A percentile compares a stretch with the other conserved stretches of the same genome.
phyloP scores from a whole-genome alignment of 495 filamentous ascomycete species.

The Talaromyces trachyspermus region DNA sequence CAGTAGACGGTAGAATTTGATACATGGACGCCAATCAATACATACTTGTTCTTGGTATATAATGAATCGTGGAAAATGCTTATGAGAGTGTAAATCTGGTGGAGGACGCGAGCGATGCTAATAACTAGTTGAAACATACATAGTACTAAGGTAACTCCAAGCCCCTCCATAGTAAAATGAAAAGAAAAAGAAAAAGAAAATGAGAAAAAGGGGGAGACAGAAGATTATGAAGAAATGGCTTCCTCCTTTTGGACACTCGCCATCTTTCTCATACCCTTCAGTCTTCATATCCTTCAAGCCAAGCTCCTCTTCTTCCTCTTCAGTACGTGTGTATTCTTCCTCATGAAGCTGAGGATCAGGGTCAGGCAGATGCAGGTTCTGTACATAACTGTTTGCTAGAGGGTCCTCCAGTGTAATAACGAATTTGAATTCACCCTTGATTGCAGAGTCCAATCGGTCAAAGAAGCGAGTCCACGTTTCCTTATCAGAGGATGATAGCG shows the following conservation, averaged over 20 bases:
- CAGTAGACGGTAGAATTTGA: too few relatives aligned
- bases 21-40: too few relatives aligned
- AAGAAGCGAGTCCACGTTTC: slow-evolving; percentile 79
- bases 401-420: slow-evolving; percentile 84
- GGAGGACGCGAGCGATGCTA: too few relatives aligned
- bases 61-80: too few relatives aligned
- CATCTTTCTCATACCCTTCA: slow-evolving; percentile 69
- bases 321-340: slow-evolving; percentile 81
- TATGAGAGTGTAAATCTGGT: too few relatives aligned
- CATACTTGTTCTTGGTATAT: too few relatives aligned
- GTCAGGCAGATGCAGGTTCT: slow-evolving; percentile 67
- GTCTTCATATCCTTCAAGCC: slow-evolving; percentile 89
- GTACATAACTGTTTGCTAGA: slow-evolving; percentile 84
- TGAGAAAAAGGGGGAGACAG: too few relatives aligned
- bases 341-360: slow-evolving; percentile 71
- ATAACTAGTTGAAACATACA: too few relatives aligned
- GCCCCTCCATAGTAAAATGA: too few relatives aligned
- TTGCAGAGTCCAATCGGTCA: slow-evolving; percentile 61
- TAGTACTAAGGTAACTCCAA: too few relatives aligned
- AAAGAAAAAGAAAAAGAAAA: too few relatives aligned
- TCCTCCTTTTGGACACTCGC: slow-evolving; percentile 11
- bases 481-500: slow-evolving; percentile 53
- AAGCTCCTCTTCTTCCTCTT: slow-evolving; percentile 85
- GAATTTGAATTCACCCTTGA: slow-evolving; percentile 75
- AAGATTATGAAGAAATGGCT: too few relatives aligned